These are phyloP conservation scores for Pseudozyma sp. DNA, from an alignment of 1,284 basidiomycete genomes.

Conservation along the genomic window DNA sequence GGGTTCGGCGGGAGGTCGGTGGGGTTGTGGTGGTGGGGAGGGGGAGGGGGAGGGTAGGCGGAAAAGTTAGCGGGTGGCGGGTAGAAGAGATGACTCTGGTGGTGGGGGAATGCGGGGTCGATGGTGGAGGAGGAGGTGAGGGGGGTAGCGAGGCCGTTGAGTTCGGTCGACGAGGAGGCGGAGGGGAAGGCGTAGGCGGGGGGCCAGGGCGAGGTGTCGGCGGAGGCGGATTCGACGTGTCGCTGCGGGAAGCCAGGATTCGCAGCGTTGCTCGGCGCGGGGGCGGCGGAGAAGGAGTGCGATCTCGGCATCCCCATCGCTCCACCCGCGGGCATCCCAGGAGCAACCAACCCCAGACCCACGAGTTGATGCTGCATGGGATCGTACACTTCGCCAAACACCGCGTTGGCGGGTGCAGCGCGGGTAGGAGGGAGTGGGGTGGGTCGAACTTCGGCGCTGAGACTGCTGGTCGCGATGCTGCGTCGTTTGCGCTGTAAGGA, in stretches of 20 bases:
- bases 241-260: too few relatives aligned
- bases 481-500: conserved; percentile 14
- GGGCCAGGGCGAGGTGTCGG: conserved; percentile 18
- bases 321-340: not conserved
- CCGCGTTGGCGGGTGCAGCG: not conserved
- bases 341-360: conserved; percentile 12
- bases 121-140: conserved; percentile 15
- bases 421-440: not conserved
- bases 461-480: conserved; percentile 16
- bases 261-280: not conserved
- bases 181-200: not conserved
- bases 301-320: conserved; percentile 3
- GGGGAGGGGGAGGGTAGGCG: not conserved
- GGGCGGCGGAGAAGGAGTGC: conserved; percentile 22
- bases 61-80: not conserved
- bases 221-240: not conserved
- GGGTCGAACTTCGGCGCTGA: not conserved
- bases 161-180: conserved; percentile 13
- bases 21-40: not conserved
- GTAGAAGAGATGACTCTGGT: not conserved
- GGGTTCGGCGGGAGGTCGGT: not conserved
- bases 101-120: conserved; percentile 11
- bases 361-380: conserved; percentile 6
- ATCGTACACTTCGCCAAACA: not conserved
- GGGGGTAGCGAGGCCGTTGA: conserved; percentile 29